These are phyloP conservation scores for Chenopodium suecicum DNA, from an alignment of 148 eudicot species.

Conservation along the genomic window DNA sequence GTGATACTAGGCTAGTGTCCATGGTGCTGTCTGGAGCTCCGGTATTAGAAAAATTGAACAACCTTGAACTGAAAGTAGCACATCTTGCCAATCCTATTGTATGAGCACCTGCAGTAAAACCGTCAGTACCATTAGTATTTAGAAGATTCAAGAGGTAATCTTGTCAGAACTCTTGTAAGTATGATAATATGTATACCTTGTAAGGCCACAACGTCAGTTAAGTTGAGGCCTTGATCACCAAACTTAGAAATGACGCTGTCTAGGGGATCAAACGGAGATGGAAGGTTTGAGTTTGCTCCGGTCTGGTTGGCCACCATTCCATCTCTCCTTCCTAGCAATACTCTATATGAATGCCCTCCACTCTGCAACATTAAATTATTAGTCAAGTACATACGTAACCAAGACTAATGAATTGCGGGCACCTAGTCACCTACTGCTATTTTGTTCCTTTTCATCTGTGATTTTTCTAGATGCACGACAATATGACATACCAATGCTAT, in stretches of 20 bases:
- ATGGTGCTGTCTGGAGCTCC: slow-evolving; percentile 58
- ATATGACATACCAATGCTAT: slow-evolving; percentile 47
- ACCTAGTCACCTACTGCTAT: too few relatives aligned
- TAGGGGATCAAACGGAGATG: slow-evolving; percentile 55
- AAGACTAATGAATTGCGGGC: too few relatives aligned
- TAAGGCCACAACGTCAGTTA: slow-evolving; percentile 66
- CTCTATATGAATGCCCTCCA: slow-evolving; percentile 69
- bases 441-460: neutral
- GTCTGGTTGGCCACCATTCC: slow-evolving; percentile 72
- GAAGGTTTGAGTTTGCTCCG: slow-evolving; percentile 54
- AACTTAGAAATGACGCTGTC: slow-evolving; percentile 49
- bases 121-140: neutral
- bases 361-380: slow-evolving; percentile 41
- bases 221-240: slow-evolving; percentile 51
- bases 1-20: slow-evolving; percentile 39
- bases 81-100: slow-evolving; percentile 63
- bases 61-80: slow-evolving; percentile 46
- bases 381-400: neutral
- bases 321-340: slow-evolving; percentile 76
- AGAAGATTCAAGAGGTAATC: neutral
- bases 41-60: slow-evolving; percentile 59
- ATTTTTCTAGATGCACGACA: neutral
- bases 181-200: slow-evolving; percentile 42
- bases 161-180: neutral
- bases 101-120: slow-evolving; percentile 35